These are phyloP conservation scores for Lactifluus subvellereus DNA, from an alignment of 768 basidiomycete species.

Conservation along the genomic window DNA sequence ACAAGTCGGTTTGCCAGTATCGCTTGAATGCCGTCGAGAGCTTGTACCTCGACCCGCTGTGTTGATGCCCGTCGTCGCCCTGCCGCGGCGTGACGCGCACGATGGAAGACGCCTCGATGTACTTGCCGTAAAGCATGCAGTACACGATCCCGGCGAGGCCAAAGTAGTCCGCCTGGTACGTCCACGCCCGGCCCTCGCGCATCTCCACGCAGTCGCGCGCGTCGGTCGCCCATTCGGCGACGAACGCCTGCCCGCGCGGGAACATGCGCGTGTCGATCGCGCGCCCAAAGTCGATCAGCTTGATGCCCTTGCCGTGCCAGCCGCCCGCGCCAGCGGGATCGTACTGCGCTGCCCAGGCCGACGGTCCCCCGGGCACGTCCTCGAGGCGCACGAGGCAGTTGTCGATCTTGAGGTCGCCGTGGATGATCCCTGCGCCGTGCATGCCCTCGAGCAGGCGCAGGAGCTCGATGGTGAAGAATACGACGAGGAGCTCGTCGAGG, in stretches of 20 bases:
- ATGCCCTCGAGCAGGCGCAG: conserved; percentile 76
- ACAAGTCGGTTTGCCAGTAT: conserved; percentile 91
- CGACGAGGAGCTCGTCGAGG: conserved; percentile 87
- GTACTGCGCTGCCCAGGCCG: conserved; percentile 73
- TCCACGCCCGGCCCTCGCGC: conserved; percentile 80
- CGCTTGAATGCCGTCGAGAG: conserved; percentile 78
- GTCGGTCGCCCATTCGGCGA: conserved; percentile 85
- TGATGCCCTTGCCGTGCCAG: conserved; percentile 85
- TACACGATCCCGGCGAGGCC: conserved; percentile 93
- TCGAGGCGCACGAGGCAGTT: conserved; percentile 94
- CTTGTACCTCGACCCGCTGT: conserved; percentile 40
- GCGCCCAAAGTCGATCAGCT: conserved; percentile 96
- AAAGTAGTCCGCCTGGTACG: conserved; percentile 92
- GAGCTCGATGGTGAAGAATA: conserved; percentile 94
- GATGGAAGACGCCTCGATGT: conserved; percentile 72
- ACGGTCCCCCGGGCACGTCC: conserved; percentile 63
- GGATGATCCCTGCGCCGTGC: conserved; percentile 81
- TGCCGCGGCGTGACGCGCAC: conserved; percentile 32
- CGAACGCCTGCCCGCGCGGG: conserved; percentile 71
- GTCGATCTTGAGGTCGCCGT: conserved; percentile 98
- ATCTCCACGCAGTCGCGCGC: conserved; percentile 91
- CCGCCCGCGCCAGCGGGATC: conserved; percentile 72
- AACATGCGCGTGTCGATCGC: conserved; percentile 83
- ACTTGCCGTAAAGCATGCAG: conserved; percentile 95
- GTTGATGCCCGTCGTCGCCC: conserved; percentile 22